Base-by-base conservation (phyloP, 352 stramenopile genomes). In the Phytophthora idaei region DNA sequence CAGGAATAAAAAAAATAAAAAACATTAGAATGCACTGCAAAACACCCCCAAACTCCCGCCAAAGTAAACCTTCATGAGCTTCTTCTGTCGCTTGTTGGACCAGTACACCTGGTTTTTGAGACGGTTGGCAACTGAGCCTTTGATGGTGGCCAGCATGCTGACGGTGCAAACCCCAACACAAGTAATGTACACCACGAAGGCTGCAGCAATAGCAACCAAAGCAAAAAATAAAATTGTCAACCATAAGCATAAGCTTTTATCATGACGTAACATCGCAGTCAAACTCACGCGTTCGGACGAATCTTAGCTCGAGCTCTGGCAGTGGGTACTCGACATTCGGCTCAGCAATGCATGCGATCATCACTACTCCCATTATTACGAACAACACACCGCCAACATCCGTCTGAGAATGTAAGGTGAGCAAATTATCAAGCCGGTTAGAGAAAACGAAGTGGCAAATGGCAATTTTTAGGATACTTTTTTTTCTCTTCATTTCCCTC, bases 71-170 rank as follows among this genome's bases (percentile, higher is more conserved):
- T 92, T 86, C 74, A 93, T 90, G 47, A 87, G 83, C 52, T 91
- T 79, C 69, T 94, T 93, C 58, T 94, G 86, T 9, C 86, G 85
- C 56, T 77, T 77, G 41, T 91, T 89, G 37, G 87, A 95, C 76
- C 77, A 91, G 63, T 91, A 83, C 29, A 94, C 82, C 50, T 94
- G 88, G 59, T 91, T 94, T 64, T 94, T 95, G 15, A 95, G 73
- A 5, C 83, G 83, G 62, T 95, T 86, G 15, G 88, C 86, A 11
- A 93, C 76, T 28, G 88, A 94, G 29, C 88, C 88, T 71, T 95
- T 94, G 77, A 95, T 95, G n/a, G 85, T 94, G 34, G 88, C 88
- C 14, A 95, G 76, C 83, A 95, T 95, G 42, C 78, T 91, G 50
- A 95, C 85, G 10, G 80, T 76, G 49, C 80, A 81, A 3, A 94